A percentile compares a stretch with the other conserved stretches of the same genome.
phyloP scores from a whole-genome alignment of 192 early-diverging fungal species.

The Podochytrium sp. region DNA sequence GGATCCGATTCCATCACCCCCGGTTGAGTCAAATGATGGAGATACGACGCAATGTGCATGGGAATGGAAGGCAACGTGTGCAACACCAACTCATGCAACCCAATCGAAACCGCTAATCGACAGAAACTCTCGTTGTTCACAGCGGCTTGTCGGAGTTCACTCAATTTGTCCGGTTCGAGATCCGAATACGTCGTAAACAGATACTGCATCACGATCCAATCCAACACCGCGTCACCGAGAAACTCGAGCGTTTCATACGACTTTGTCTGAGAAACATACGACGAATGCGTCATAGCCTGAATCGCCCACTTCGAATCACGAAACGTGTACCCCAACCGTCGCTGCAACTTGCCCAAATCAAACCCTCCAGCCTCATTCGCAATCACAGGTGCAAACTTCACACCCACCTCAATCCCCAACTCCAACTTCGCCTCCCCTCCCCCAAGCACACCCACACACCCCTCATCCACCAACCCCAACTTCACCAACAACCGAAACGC shows the following conservation, averaged over 20 bases:
- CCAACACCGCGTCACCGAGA: slow-evolving; percentile 85
- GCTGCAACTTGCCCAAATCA: slow-evolving; percentile 21
- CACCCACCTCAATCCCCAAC: neutral
- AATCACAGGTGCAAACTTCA: neutral
- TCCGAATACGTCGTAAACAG: slow-evolving; percentile 74
- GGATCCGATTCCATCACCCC: slow-evolving; percentile 28
- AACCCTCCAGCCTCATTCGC: neutral
- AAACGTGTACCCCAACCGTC: slow-evolving; percentile 52
- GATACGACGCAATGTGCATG: slow-evolving; percentile 60
- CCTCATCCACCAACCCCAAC: slow-evolving; percentile 36
- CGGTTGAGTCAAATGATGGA: slow-evolving; percentile 47
- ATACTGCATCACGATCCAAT: slow-evolving; percentile 76
- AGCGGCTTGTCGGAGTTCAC: slow-evolving; percentile 82
- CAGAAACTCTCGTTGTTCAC: slow-evolving; percentile 86
- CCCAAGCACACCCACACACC: neutral
- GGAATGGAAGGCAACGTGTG: slow-evolving; percentile 61
- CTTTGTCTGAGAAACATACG: slow-evolving; percentile 3
- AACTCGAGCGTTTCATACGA: slow-evolving; percentile 92
- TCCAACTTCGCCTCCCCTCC: neutral
- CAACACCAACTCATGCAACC: slow-evolving; percentile 66
- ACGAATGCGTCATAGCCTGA: slow-evolving; percentile 78
- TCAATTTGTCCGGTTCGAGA: slow-evolving; percentile 74
- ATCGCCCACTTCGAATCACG: slow-evolving; percentile 60
- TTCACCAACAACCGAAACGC: slow-evolving; percentile 27
- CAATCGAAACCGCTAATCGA: slow-evolving; percentile 63